Evolutionary conservation across 805 yeast species (phyloP).

Genomic region (Saccharomycopsis capsularis): DNA sequence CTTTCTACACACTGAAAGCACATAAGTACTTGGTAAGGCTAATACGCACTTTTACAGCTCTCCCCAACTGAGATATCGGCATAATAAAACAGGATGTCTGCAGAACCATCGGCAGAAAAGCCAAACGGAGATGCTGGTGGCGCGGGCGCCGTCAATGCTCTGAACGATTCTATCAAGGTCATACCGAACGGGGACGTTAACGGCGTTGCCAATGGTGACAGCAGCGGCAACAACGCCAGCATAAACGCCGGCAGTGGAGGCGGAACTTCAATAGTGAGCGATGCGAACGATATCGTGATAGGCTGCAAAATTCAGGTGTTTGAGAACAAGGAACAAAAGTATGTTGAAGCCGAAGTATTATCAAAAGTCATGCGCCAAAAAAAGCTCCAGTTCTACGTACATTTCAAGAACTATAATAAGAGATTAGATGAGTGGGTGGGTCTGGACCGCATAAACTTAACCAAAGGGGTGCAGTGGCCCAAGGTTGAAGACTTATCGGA

Average conservation of each 20-base stretch:
- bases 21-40: no score
- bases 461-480: conserved; percentile 66
- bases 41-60: no score
- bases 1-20: no score
- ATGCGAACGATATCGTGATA: conserved; percentile 45
- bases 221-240: no score
- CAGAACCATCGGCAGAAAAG: no score
- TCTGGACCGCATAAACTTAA: conserved; percentile 61
- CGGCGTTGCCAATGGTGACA: no score
- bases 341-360: conserved; percentile 76
- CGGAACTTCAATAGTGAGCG: no score
- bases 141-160: neutral
- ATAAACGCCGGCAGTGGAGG: no score
- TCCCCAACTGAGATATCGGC: no score
- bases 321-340: conserved; percentile 63
- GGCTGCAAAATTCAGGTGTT: conserved; percentile 80
- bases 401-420: conserved; percentile 89
- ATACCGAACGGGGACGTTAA: neutral
- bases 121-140: neutral
- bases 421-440: conserved; percentile 95
- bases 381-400: conserved; percentile 79
- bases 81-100: no score
- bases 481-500: conserved; percentile 46
- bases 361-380: conserved; percentile 72
- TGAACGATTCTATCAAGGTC: neutral